A percentile compares a stretch with the other conserved stretches of the same genome.
Conservation (phyloP, 139 green algal genomes). For the Chlamydomonas eustigma region DNA sequence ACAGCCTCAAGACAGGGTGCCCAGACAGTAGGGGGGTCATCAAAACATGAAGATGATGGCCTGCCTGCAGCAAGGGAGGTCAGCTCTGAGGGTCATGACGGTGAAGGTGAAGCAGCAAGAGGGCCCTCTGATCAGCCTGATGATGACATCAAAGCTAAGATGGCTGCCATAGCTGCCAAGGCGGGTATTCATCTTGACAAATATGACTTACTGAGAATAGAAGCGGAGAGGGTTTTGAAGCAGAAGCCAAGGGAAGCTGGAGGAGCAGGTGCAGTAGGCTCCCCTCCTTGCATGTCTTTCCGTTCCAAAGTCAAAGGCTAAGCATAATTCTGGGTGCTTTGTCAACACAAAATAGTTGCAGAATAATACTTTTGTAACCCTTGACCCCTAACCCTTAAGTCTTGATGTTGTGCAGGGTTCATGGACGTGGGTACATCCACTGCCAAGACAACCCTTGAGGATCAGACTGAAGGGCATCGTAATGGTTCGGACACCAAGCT, state of each 20-base stretch:
- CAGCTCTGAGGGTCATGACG: not conserved
- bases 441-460: no score
- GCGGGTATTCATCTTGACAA: slow-evolving; percentile 16
- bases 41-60: not conserved
- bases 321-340: no score
- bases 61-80: not conserved
- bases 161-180: slow-evolving; percentile 18
- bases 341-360: no score
- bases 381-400: no score
- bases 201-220: slow-evolving; percentile 31
- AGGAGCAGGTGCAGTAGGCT: not conserved
- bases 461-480: no score
- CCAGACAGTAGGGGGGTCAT: not conserved
- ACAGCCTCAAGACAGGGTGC: no score
- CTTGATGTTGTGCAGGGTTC: no score
- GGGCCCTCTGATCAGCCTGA: not conserved
- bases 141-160: not conserved
- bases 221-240: slow-evolving; percentile 27
- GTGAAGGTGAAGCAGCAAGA: slow-evolving; percentile 1
- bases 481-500: no score
- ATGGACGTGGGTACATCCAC: no score
- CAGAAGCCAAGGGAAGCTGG: not conserved
- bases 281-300: slow-evolving; percentile 3
- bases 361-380: no score
- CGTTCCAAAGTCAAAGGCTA: no score